A percentile compares a stretch with the other conserved stretches of the same genome.
Conservation (phyloP, 2,329 filamentous ascomycete species). For the Microascus cirrosus region DNA sequence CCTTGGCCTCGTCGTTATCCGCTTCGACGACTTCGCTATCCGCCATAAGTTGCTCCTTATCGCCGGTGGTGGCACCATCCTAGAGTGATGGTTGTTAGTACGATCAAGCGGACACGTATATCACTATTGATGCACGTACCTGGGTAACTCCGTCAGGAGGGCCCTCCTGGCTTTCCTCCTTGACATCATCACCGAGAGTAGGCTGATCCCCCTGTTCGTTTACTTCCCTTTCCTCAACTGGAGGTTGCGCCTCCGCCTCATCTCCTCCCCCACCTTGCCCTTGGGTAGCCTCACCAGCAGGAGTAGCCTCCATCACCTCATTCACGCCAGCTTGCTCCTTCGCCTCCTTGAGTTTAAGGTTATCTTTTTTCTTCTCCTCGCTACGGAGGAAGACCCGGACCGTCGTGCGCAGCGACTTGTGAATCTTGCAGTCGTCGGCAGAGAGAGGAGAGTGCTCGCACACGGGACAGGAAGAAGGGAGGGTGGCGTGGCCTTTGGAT, state of each 20-base stretch:
- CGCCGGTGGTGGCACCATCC: neutral
- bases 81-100: neutral
- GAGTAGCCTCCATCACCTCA: constrained; percentile 19
- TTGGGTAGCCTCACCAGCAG: constrained; percentile 10
- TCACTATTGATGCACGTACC: neutral
- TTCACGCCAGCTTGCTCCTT: constrained; percentile 19
- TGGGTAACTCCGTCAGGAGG: neutral
- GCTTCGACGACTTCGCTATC: constrained; percentile 9
- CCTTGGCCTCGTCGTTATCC: constrained; percentile 13
- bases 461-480: constrained; percentile 75
- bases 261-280: neutral
- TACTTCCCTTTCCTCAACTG: neutral
- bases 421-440: constrained; percentile 73
- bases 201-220: neutral
- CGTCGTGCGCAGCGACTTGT: constrained; percentile 85
- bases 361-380: constrained; percentile 79
- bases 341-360: constrained; percentile 40
- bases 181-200: neutral
- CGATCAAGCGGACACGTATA: neutral
- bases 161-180: neutral
- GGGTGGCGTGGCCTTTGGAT: constrained; percentile 57
- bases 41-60: constrained; percentile 6
- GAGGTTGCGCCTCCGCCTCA: neutral
- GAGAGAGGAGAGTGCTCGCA: constrained; percentile 88
- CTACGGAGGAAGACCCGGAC: constrained; percentile 85